These are phyloP conservation scores for Pichia cactophila DNA, from an alignment of 1,139 yeast species.

Conservation along the genomic window DNA sequence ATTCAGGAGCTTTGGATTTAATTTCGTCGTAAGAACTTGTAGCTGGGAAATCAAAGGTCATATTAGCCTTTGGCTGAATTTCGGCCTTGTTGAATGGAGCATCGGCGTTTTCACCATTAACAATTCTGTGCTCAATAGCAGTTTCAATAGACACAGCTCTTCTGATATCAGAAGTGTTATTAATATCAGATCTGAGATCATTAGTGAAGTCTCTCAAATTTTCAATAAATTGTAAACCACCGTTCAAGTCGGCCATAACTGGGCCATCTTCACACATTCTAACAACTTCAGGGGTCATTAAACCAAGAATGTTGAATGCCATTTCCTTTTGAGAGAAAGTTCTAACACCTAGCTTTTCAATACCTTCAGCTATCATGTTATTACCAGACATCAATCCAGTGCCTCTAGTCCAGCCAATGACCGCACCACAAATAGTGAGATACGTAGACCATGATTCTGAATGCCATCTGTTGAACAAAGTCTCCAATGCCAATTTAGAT, in stretches of 20 bases:
- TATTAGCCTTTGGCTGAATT: slow-evolving; percentile 88
- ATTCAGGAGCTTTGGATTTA: slow-evolving; percentile 61
- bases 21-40: slow-evolving; percentile 71
- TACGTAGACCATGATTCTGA: slow-evolving; percentile 95
- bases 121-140: slow-evolving; percentile 85
- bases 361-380: slow-evolving; percentile 96
- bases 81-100: slow-evolving; percentile 70
- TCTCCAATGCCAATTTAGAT: slow-evolving; percentile 90
- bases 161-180: slow-evolving; percentile 84
- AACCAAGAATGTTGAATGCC: slow-evolving; percentile 96
- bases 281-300: slow-evolving; percentile 80
- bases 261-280: slow-evolving; percentile 89
- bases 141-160: slow-evolving; percentile 93
- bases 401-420: slow-evolving; percentile 99
- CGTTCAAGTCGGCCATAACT: slow-evolving; percentile 95
- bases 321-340: slow-evolving; percentile 97
- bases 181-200: slow-evolving; percentile 71
- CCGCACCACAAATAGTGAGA: slow-evolving; percentile 95
- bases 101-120: slow-evolving; percentile 86
- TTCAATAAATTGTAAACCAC: slow-evolving; percentile 92
- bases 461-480: slow-evolving; percentile 96
- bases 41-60: slow-evolving; percentile 87
- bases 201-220: slow-evolving; percentile 86
- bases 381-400: slow-evolving; percentile 97
- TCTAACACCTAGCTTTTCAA: slow-evolving; percentile 92